A percentile compares a stretch with the other conserved stretches of the same genome.
These are phyloP conservation scores for Xylaria sp. DNA, from an alignment of 2,329 filamentous ascomycete species.

Conservation along the genomic window DNA sequence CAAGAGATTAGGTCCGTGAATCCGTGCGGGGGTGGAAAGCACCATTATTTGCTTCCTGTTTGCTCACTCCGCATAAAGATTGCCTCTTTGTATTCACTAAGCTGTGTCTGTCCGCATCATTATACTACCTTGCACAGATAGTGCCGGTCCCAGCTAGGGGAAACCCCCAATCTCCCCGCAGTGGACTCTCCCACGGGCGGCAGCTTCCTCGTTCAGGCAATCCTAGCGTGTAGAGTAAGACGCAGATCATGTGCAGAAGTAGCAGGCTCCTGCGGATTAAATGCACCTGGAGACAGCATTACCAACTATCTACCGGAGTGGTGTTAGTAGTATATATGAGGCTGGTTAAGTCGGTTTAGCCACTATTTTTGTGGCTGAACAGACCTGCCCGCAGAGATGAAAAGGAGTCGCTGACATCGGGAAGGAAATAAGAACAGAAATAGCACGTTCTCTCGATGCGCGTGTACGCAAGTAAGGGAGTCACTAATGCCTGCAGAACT, in stretches of 20 bases:
- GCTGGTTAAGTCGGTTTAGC: too few relatives aligned
- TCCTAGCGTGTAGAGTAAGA: background rate
- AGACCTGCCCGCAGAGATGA: too few relatives aligned
- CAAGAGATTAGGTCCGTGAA: background rate
- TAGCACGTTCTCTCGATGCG: too few relatives aligned
- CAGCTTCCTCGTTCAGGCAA: background rate
- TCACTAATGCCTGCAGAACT: too few relatives aligned
- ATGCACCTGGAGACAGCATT: background rate
- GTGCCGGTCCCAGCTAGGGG: too few relatives aligned
- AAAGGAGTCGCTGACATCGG: too few relatives aligned
- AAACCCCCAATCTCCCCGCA: background rate
- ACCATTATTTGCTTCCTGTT: background rate
- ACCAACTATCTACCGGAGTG: too few relatives aligned
- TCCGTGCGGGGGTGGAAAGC: background rate
- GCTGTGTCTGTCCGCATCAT: background rate
- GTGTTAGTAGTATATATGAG: too few relatives aligned
- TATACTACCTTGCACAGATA: background rate
- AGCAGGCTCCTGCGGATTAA: background rate
- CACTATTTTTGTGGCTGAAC: too few relatives aligned
- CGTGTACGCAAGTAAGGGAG: too few relatives aligned
- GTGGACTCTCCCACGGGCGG: background rate
- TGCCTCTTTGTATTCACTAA: background rate
- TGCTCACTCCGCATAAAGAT: background rate
- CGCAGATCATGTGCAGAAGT: background rate
- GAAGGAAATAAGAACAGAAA: too few relatives aligned